Evolutionary conservation across 1,139 yeast genomes (phyloP).

Genomic region (Saccharomyces hybrid): DNA sequence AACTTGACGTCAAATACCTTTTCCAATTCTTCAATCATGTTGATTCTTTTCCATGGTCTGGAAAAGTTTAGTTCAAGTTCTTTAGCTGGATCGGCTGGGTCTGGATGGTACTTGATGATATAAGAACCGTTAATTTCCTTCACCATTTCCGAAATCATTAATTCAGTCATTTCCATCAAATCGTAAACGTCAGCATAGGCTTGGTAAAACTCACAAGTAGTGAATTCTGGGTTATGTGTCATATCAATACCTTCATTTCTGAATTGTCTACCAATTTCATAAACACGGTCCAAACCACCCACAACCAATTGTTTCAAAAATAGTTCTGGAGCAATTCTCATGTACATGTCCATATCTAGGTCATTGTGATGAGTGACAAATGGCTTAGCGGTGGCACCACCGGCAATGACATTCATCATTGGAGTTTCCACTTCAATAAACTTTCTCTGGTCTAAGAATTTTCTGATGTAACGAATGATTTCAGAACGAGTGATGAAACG

Average conservation of each 20-base stretch:
- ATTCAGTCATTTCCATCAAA: slow-evolving; percentile 92
- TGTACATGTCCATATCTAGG: slow-evolving; percentile 88
- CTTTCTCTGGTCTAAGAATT: slow-evolving; percentile 75
- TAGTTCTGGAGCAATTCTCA: slow-evolving; percentile 98
- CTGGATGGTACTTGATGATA: slow-evolving; percentile 82
- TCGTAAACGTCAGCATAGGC: slow-evolving; percentile 66
- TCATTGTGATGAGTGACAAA: slow-evolving; percentile 96
- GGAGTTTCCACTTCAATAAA: slow-evolving; percentile 98
- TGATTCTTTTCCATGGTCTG: slow-evolving; percentile 97
- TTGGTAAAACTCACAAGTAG: slow-evolving; percentile 89
- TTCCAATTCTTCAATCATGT: slow-evolving; percentile 95
- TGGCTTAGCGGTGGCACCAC: slow-evolving; percentile 99
- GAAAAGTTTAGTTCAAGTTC: slow-evolving; percentile 76
- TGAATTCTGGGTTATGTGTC: slow-evolving; percentile 93
- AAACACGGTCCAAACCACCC: slow-evolving; percentile 97
- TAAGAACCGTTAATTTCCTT: slow-evolving; percentile 89
- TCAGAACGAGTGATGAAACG: slow-evolving; percentile 82
- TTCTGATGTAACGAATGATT: slow-evolving; percentile 82
- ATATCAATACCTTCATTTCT: slow-evolving; percentile 97
- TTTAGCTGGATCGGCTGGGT: slow-evolving; percentile 66
- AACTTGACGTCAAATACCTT: slow-evolving; percentile 76
- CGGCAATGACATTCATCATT: slow-evolving; percentile 97
- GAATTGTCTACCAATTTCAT: slow-evolving; percentile 98
- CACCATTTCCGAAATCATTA: slow-evolving; percentile 94
- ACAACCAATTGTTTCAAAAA: slow-evolving; percentile 94